Conservation (phyloP, 192 early-diverging fungal genomes). For the Globomyces pollinis-pini region DNA sequence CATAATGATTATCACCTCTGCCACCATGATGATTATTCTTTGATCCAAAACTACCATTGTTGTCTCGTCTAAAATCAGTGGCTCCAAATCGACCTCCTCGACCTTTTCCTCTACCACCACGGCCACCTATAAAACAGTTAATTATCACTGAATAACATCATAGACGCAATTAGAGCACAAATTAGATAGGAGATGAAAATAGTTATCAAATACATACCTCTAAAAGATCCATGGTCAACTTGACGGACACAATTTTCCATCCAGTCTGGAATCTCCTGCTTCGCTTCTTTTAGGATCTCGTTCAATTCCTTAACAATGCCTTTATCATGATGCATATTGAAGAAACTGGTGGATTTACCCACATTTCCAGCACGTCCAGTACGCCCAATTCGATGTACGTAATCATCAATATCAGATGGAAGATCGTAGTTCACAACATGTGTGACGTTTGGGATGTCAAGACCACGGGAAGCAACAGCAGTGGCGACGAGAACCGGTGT, state of each 20-base stretch:
- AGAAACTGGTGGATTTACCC: constrained; percentile 90
- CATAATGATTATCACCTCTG: background rate
- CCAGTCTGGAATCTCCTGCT: constrained; percentile 86
- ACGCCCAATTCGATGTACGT: constrained; percentile 81
- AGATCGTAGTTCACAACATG: constrained; percentile 86
- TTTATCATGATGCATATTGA: constrained; percentile 77
- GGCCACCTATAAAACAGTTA: no score
- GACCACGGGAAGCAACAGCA: constrained; percentile 92
- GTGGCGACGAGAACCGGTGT: constrained; percentile 88
- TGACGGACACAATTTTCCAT: constrained; percentile 45
- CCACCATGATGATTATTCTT: background rate
- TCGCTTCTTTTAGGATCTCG: constrained; percentile 85
- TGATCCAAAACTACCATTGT: background rate
- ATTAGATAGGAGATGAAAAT: no score
- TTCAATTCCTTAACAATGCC: constrained; percentile 76
- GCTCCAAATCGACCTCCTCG: constrained; percentile 30
- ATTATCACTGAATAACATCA: constrained; percentile 50
- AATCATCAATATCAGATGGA: constrained; percentile 73
- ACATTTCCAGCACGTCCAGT: constrained; percentile 83
- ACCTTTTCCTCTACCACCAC: constrained; percentile 26
- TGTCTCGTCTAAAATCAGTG: constrained; percentile 24
- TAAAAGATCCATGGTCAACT: constrained; percentile 40
- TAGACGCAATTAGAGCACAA: constrained; percentile 26
- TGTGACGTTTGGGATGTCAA: constrained; percentile 82
- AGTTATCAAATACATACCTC: no score